Evolutionary conservation across 1,284 basidiomycete genomes (phyloP), one percentile per base, ranked within the genome.

Genomic region (Cerioporus squamosus): DNA sequence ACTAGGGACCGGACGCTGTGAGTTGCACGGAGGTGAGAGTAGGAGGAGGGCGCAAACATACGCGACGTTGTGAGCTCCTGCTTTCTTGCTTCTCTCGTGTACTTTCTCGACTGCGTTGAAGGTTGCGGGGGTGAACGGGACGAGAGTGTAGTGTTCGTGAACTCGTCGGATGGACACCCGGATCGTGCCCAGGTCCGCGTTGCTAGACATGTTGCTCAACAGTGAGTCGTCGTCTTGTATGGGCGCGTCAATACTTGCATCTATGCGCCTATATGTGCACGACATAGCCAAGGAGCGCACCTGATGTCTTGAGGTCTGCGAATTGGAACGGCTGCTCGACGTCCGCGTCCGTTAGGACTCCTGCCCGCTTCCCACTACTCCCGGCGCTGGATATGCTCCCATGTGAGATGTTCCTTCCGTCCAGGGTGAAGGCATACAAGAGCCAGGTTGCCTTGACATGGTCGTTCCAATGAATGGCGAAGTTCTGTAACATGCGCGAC

Each of bases 61-160:
- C 65, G 51, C 44, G 9, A 66, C 61, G 48, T 56, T 61, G 26
- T 66, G 65, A 15, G 61, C 49, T 14, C 65, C 65, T 3, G 65
- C 65, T 43, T 66, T 66, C 55, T 66, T 66, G 36, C 55, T 63
- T 1, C 61, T 52, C 44, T 66, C 65, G 40, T 66, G 65, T 12
- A 66, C 51, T 2, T 53, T 33, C 14, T 44, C 59, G 14, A 57
- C 53, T 39, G 14, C 20, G n/a, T 24, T 33, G 23, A 55, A 60
- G 15, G 23, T 20, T 2, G 40, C 54, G 18, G 51, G 24, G 1
- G n/a, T 15, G 23, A 31, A 53, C 3, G 51, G 20, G 2, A 26
- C 39, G 9, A 24, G 15, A 10, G 17, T 42, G 18, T 22, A 26
- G 22, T 50, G 26, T 15, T 5, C 10, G 15, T 46, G 44, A 39